Conservation (phyloP, 1,284 basidiomycete species). For the Moniliella sp. region DNA sequence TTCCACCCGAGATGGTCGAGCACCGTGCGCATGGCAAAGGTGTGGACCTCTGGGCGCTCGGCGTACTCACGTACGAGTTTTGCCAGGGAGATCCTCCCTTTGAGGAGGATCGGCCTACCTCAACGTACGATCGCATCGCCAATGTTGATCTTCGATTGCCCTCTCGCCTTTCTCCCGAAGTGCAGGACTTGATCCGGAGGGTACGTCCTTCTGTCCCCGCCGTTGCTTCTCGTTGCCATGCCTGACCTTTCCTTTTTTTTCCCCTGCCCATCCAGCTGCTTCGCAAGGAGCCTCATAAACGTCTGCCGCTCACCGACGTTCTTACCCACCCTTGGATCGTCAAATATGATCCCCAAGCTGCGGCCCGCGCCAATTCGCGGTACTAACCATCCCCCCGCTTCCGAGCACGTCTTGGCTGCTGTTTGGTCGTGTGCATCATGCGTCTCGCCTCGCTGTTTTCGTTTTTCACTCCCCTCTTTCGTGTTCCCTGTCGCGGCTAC, state of each 20-base stretch:
- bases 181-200: conserved; percentile 13
- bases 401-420: no score
- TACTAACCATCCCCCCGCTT: no score
- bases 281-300: conserved; percentile 59
- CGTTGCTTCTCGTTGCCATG: background rate
- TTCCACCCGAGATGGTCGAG: conserved; percentile 96
- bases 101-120: conserved; percentile 50
- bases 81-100: conserved; percentile 78
- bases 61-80: conserved; percentile 88
- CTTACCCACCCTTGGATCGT: conserved; percentile 77
- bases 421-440: no score
- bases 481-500: no score
- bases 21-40: conserved; percentile 62
- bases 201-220: conserved; percentile 3
- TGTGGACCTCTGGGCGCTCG: conserved; percentile 89
- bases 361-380: background rate
- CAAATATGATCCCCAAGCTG: conserved; percentile 41
- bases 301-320: conserved; percentile 60
- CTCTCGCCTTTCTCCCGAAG: conserved; percentile 13
- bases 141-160: conserved; percentile 22
- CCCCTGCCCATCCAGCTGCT: conserved; percentile 46
- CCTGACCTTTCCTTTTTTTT: background rate
- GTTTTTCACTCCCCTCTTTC: no score
- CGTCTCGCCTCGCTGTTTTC: no score
- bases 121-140: conserved; percentile 34